These are phyloP conservation scores for Lagerstroemia fauriei DNA, from an alignment of 441 rosid genomes.

Conservation along the genomic window DNA sequence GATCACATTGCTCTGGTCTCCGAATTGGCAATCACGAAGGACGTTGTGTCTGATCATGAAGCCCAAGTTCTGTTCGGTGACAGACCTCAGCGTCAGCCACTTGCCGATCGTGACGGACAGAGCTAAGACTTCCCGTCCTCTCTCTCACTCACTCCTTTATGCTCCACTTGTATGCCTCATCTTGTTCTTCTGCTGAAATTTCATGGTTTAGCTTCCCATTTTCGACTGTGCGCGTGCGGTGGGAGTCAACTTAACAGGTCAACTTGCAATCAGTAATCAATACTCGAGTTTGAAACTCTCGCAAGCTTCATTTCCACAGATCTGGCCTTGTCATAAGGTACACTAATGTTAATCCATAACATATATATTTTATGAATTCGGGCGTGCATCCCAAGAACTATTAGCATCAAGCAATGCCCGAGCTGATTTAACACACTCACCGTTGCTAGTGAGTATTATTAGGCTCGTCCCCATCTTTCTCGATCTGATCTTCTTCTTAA, in stretches of 20 bases:
- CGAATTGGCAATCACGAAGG: constrained; percentile 60
- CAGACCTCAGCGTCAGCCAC: background rate
- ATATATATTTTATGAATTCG: background rate
- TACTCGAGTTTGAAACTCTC: background rate
- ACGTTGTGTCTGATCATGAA: constrained; percentile 13
- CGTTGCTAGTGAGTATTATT: background rate
- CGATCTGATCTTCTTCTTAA: background rate
- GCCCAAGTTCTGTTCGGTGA: constrained; percentile 12
- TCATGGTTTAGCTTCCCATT: background rate
- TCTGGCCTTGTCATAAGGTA: background rate
- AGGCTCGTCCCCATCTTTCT: background rate
- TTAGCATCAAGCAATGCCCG: background rate
- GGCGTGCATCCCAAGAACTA: background rate
- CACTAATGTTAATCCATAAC: background rate
- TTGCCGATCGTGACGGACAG: background rate
- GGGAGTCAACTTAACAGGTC: background rate
- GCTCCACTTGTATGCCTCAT: background rate
- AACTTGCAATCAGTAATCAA: background rate
- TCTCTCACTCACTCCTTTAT: background rate
- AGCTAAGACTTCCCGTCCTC: background rate
- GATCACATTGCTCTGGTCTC: constrained; percentile 90
- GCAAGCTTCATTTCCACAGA: background rate
- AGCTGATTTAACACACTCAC: background rate
- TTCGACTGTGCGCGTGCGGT: background rate
- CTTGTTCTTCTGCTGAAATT: background rate